A percentile compares a stretch with the other conserved stretches of the same genome.
These are phyloP conservation scores for Lasiodiplodia citricola DNA, from an alignment of 2,329 filamentous ascomycete species.

Conservation along the genomic window DNA sequence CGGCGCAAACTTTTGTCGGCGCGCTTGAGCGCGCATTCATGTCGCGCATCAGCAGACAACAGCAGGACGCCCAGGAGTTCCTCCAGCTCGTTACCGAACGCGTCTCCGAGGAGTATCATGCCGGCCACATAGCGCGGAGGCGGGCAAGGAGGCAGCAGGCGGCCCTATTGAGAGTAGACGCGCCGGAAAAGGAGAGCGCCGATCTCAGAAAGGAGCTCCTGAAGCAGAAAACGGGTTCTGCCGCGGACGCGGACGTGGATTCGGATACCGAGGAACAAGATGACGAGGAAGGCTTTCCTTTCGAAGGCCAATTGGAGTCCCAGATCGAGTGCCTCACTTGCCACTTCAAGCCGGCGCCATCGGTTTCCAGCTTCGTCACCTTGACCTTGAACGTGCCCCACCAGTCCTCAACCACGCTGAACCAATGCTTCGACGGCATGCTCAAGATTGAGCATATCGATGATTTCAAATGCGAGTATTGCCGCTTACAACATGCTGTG, in stretches of 20 bases:
- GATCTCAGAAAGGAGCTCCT: slow-evolving; percentile 33
- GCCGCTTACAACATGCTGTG: slow-evolving; percentile 81
- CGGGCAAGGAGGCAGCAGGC: slow-evolving; percentile 50
- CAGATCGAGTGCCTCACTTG: slow-evolving; percentile 93
- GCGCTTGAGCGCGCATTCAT: slow-evolving; percentile 85
- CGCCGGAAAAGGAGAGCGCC: slow-evolving; percentile 33
- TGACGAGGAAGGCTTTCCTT: slow-evolving; percentile 77
- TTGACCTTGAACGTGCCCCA: slow-evolving; percentile 91
- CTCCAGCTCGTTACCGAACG: slow-evolving; percentile 91
- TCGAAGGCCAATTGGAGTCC: slow-evolving; percentile 92
- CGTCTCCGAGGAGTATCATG: slow-evolving; percentile 91
- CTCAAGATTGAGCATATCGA: slow-evolving; percentile 96
- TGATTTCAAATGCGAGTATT: slow-evolving; percentile 94
- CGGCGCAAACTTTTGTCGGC: slow-evolving; percentile 80
- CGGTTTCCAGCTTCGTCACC: slow-evolving; percentile 85
- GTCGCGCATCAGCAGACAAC: slow-evolving; percentile 88
- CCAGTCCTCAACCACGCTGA: slow-evolving; percentile 75
- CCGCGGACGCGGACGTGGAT: slow-evolving; percentile 28
- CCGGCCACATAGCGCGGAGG: slow-evolving; percentile 74
- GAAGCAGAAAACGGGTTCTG: slow-evolving; percentile 22
- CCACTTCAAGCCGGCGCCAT: slow-evolving; percentile 84
- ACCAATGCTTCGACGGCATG: slow-evolving; percentile 88
- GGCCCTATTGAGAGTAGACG: slow-evolving; percentile 28
- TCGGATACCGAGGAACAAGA: slow-evolving; percentile 40
- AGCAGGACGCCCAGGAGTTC: slow-evolving; percentile 98